Percentiles rank a stretch among this genome's conserved stretches.
Conservation (phyloP, 768 basidiomycete genomes). For the Boletus speciosus region DNA sequence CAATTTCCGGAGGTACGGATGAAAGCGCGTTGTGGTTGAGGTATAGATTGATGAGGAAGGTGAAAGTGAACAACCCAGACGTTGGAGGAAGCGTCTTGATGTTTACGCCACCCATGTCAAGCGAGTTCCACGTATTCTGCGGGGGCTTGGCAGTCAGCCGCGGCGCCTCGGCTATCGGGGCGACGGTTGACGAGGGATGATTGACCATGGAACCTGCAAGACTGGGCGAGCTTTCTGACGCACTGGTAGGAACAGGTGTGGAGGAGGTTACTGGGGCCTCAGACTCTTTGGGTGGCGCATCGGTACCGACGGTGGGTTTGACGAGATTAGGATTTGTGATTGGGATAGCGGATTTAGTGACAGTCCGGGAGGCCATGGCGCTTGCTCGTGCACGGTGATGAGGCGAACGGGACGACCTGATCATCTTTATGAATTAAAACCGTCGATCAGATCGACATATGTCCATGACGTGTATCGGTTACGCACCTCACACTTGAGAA, state of each 20-base stretch:
- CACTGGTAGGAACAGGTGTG: conserved; percentile 31
- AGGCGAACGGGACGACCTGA: conserved; percentile 80
- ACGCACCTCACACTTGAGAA: conserved; percentile 89
- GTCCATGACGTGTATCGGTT: conserved; percentile 16
- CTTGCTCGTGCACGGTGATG: conserved; percentile 96
- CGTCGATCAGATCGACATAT: conserved; percentile 18
- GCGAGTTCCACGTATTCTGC: conserved; percentile 79
- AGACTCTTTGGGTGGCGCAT: conserved; percentile 27
- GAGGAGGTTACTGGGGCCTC: conserved; percentile 27
- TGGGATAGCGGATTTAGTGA: conserved; percentile 82
- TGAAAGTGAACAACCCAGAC: conserved; percentile 78
- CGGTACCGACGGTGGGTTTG: conserved; percentile 39
- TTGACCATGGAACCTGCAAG: conserved; percentile 37
- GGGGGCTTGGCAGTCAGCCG: conserved; percentile 66
- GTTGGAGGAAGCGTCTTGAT: conserved; percentile 84
- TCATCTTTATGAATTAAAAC: conserved; percentile 50
- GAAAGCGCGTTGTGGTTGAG: conserved; percentile 92
- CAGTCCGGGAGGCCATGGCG: conserved; percentile 86
- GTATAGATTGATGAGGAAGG: conserved; percentile 92
- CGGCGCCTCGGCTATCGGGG: conserved; percentile 65
- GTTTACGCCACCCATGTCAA: conserved; percentile 95
- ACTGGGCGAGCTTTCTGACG: conserved; percentile 36
- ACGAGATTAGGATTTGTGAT: conserved; percentile 86
- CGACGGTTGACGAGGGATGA: conserved; percentile 74
- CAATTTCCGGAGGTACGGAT: conserved; percentile 75